Evolutionary conservation across 768 basidiomycete species (phyloP), one percentile per base, ranked within the genome.

Genomic region (Scleroderma bovista): DNA sequence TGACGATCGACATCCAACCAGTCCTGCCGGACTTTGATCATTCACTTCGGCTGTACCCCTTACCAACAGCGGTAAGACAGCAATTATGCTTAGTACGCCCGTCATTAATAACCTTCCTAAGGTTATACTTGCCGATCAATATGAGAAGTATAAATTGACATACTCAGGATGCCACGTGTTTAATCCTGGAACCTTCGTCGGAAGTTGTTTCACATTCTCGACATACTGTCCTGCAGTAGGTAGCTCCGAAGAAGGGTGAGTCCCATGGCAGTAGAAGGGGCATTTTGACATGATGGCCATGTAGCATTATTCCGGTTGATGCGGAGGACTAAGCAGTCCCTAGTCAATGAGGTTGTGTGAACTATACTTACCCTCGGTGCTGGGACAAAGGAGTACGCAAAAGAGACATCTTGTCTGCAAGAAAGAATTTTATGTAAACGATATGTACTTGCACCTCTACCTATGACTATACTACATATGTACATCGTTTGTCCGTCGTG

Each of bases 81-180:
- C 16, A 44, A 19, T 19, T 8, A 19, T 17, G 19, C 11, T 34
- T 3, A 34, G 19, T 1, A 44, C 23, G 33, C 37, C 31, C 26
- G n/a, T 23, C 17, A 46, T 48, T 66, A 47, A 62, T 42, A 24
- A 15, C 22, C 3, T 50, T 47, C 36, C 23, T 16, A 53, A 96
- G 93, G 75, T 97, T 17, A 76, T 98, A 29, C 79, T 99, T 12
- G 96, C 96, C 1, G 96, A 99, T 70, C 93, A 87, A 68, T 96
- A 97, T 62, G 94, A 96, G 64, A 81, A 88, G 42, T 99, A 92
- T 66, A 92, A 96, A 60, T 75, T 96, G 55, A 98, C 94, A 1
- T 99, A 99, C 65, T 93, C 94, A 51, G 93, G 93, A 11, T 98
- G 96, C 60, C 96, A 98, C 68, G 96, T 98, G 23, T 93, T 98